A percentile compares a stretch with the other conserved stretches of the same genome.
Conservation (phyloP, 1,139 yeast species). For the Suhomyces taliae region DNA sequence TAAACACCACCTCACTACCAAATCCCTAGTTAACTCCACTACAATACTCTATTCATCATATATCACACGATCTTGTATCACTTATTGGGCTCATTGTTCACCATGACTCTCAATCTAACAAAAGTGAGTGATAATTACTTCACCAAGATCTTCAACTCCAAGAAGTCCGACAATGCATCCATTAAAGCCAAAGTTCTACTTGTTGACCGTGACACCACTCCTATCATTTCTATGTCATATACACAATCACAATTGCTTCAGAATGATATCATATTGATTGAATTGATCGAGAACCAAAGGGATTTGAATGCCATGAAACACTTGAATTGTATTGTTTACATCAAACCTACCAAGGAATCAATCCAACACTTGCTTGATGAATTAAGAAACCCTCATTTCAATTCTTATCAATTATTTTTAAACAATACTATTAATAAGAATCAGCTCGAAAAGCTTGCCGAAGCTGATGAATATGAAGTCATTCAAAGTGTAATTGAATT, state of each 20-base stretch:
- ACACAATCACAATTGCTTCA: constrained; percentile 84
- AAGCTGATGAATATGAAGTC: constrained; percentile 82
- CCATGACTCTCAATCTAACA: constrained; percentile 35
- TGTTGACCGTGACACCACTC: constrained; percentile 76
- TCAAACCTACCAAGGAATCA: constrained; percentile 71
- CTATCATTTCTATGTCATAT: constrained; percentile 79
- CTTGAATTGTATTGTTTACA: constrained; percentile 75
- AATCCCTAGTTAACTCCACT: neutral
- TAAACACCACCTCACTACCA: neutral
- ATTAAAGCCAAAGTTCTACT: constrained; percentile 69
- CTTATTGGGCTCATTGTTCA: neutral
- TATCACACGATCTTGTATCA: no score
- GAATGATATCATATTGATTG: constrained; percentile 80
- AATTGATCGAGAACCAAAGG: constrained; percentile 59
- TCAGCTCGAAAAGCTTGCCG: constrained; percentile 83
- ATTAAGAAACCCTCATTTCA: constrained; percentile 74
- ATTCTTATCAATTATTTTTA: constrained; percentile 72
- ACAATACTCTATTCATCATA: neutral
- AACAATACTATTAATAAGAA: constrained; percentile 72
- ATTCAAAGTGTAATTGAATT: constrained; percentile 76
- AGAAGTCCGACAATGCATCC: constrained; percentile 20
- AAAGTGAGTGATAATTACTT: constrained; percentile 41
- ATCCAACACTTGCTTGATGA: constrained; percentile 63
- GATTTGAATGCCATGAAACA: constrained; percentile 77
- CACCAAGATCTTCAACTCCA: constrained; percentile 32